Conservation (phyloP, 192 early-diverging fungal species). For the Linnemannia exigua region DNA sequence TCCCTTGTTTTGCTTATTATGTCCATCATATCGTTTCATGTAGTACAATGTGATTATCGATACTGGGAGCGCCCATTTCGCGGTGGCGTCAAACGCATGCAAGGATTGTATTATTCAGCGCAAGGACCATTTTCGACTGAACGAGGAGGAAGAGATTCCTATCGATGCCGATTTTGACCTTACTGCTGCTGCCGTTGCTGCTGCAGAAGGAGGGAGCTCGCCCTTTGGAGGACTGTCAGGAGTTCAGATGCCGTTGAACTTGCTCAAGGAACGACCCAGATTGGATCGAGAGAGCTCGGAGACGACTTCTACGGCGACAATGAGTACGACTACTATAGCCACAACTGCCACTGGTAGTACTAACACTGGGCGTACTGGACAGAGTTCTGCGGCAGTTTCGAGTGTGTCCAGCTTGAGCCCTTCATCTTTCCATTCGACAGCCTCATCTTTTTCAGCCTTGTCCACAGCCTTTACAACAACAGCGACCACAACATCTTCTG, state of each 20-base stretch:
- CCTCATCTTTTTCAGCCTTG: not conserved
- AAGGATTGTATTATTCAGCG: constrained; percentile 30
- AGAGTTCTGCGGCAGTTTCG: not conserved
- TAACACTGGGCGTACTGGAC: not conserved
- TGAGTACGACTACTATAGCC: not conserved
- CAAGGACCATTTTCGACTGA: constrained; percentile 17
- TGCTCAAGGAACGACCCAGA: constrained; percentile 1
- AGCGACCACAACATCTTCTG: not conserved
- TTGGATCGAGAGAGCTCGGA: not conserved
- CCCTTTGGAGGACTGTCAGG: not conserved
- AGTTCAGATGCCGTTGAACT: not conserved
- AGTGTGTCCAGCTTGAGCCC: not conserved
- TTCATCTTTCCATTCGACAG: not conserved
- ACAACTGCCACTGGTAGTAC: not conserved
- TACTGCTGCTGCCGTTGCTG: not conserved
- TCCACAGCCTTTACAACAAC: not conserved
- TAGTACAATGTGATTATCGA: constrained; percentile 56
- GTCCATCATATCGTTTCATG: too few relatives aligned
- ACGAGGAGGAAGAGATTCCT: constrained; percentile 46
- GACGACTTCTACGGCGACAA: not conserved
- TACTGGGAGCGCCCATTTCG: constrained; percentile 51
- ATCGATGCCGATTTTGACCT: constrained; percentile 18
- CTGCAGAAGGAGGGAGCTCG: too few relatives aligned
- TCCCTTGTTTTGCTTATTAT: not conserved
- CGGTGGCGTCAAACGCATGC: constrained; percentile 39